Evolutionary conservation across 2,329 filamentous ascomycete genomes (phyloP), one percentile per base, ranked within the genome.

Genomic region (Aspergillus alliaceus): DNA sequence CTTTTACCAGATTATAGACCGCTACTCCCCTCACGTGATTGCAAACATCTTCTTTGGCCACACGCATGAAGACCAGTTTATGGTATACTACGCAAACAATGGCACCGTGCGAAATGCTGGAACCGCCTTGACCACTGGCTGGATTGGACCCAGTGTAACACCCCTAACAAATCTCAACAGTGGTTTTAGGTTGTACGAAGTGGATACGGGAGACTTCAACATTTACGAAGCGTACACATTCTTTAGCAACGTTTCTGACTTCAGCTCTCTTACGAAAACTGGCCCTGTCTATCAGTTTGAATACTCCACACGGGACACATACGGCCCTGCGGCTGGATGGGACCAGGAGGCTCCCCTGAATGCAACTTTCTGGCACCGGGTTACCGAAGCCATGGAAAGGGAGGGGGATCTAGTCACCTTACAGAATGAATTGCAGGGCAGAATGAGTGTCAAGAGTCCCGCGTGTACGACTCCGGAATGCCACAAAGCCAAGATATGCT

Each of bases 321-420:
- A 83, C 54, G 79, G 76, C 0, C 60, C 69, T 2, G 72, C 75
- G 0, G 74, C 77, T 2, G 66, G 64, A 2, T 84, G 81, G 81
- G 77, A 80, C 2, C 61, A 58, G 1, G 65, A 75, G 44, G 82
- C 79, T 0, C 83, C 83, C 3, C 68, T 86, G 35, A 85, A 86
- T 59, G 82, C 81, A 0, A 85, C 82, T 0, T 86, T 85, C 67
- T 86, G 83, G 84, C 82, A 86, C 57, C 69, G 69, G 12, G 80
- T 85, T 4, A 85, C 82, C 0, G 82, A 83, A 61, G 81, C 79
- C 1, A 85, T 85, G 82, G 81, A 83, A 65, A 69, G 62, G 27
- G 77, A 85, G 53, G 68, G 72, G 3, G 74, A 65, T 2, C 72
- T 86, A n/a, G 81, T 83, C 6, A 74, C 69, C 34, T 65, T 72